These are phyloP conservation scores for Adansonia grandidieri DNA, from an alignment of 441 rosid genomes.

Conservation along the genomic window DNA sequence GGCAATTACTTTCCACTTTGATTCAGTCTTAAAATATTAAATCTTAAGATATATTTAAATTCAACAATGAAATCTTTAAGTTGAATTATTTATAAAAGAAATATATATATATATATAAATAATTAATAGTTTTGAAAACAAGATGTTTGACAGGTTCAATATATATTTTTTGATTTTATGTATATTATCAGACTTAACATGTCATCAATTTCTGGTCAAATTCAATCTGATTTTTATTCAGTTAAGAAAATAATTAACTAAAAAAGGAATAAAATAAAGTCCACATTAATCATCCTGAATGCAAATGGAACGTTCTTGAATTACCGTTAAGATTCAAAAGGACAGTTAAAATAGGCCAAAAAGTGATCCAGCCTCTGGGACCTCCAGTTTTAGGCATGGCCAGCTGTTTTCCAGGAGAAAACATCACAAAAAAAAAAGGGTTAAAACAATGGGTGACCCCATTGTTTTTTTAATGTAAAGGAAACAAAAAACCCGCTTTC, in stretches of 20 bases:
- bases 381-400: background rate
- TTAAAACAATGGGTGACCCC: conserved; percentile 13
- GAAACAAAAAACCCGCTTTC: background rate
- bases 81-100: too few relatives aligned
- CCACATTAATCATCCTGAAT: background rate
- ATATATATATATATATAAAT: too few relatives aligned
- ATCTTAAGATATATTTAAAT: too few relatives aligned
- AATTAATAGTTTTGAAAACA: too few relatives aligned
- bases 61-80: too few relatives aligned
- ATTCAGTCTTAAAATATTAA: too few relatives aligned
- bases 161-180: background rate
- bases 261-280: background rate
- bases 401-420: background rate
- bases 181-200: background rate
- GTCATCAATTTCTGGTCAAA: too few relatives aligned
- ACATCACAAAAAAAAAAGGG: background rate
- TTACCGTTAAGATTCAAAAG: background rate
- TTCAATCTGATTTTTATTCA: background rate
- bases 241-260: background rate
- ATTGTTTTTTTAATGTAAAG: background rate
- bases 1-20: too few relatives aligned
- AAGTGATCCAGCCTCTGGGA: background rate
- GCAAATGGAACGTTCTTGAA: background rate
- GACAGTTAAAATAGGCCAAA: background rate
- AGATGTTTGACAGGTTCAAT: background rate